Conservation (phyloP, 2,329 filamentous ascomycete species). For the Trichophyton verrucosum region DNA sequence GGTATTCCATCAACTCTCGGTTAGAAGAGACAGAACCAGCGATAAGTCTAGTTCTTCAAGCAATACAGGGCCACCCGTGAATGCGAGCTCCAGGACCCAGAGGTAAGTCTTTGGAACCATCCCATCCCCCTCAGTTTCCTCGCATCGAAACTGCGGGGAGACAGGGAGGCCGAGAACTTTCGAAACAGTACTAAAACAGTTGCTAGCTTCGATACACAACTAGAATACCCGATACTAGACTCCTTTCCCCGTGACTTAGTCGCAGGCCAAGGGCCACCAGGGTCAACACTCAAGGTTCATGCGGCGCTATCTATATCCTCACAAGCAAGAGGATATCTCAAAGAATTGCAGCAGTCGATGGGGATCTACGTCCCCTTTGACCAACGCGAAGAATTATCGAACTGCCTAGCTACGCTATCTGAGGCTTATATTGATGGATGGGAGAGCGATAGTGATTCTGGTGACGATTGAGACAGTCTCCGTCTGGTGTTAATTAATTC, state of each 20-base stretch:
- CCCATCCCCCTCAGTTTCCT: background rate
- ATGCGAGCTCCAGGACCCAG: background rate
- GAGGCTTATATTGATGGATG: slow-evolving; percentile 85
- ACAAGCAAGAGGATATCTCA: slow-evolving; percentile 56
- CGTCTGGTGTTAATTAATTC: slow-evolving; percentile 5
- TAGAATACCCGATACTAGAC: slow-evolving; percentile 65
- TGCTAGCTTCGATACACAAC: slow-evolving; percentile 26
- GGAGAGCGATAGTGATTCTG: slow-evolving; percentile 51
- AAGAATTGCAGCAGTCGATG: slow-evolving; percentile 52
- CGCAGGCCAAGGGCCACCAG: slow-evolving; percentile 26
- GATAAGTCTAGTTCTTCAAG: background rate
- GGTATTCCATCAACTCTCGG: slow-evolving; percentile 27
- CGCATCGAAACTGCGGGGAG: background rate
- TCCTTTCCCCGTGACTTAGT: slow-evolving; percentile 72
- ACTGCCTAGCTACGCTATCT: slow-evolving; percentile 67
- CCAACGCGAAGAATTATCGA: slow-evolving; percentile 71
- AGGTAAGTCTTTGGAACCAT: background rate
- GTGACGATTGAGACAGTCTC: slow-evolving; percentile 26
- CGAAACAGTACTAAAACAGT: background rate
- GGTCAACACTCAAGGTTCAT: slow-evolving; percentile 36
- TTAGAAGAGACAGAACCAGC: slow-evolving; percentile 15
- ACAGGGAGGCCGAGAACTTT: background rate
- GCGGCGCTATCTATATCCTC: slow-evolving; percentile 61
- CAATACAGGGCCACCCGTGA: background rate
- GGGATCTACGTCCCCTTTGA: slow-evolving; percentile 53